Base-by-base conservation (phyloP, 495 filamentous ascomycete genomes). In the Lasiosphaeris hirsuta region DNA sequence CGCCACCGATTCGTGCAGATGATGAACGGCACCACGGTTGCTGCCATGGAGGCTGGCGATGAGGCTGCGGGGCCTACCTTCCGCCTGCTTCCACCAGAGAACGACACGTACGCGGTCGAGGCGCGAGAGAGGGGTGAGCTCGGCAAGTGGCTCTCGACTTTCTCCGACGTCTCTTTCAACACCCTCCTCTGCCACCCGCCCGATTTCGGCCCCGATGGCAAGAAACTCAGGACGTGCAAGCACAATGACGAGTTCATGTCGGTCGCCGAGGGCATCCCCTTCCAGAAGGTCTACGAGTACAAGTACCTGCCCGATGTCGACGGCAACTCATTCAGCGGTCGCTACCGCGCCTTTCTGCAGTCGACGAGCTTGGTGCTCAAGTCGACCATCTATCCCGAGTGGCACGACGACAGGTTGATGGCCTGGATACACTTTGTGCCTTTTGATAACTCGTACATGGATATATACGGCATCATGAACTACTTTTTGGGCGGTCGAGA, bases 401-500 rank as follows among this genome's bases (percentile, higher is more conserved):
- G 81, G 82, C 82, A 83, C 54, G 79, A 82, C 51, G 74, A 80
- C 9, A 69, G 81, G 10, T 67, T 84, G 36, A 39, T 75, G 14
- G 76, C 81, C 0, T 84, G 81, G 81, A 66, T 80, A 10, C 65
- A 68, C 30, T 68, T 66, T 17, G 49, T 68, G 4, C 65, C 65
- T 8, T 61, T 68, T 7, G 90, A 93, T 64, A 91, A 86, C 64
- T 79, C 85, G 11, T 92, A 87, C 58, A 76, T 83, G 37, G 90
- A 95, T 65, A 73, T 90, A 44, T 92, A 85, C 51, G 85, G 83
- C 2, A 80, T 94, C 10, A 83, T 94, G 79, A 84, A 89, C 55
- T 93, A 91, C 64, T 92, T 93, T 67, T 60, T 90, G 3, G 89
- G 88, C 10, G 77, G 73, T 43, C 68, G 72, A 4, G 69, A 75